Evolutionary conservation across 345 rosid species (phyloP), one percentile per base, ranked within the genome.

Genomic region (Barbarea vulgaris): DNA sequence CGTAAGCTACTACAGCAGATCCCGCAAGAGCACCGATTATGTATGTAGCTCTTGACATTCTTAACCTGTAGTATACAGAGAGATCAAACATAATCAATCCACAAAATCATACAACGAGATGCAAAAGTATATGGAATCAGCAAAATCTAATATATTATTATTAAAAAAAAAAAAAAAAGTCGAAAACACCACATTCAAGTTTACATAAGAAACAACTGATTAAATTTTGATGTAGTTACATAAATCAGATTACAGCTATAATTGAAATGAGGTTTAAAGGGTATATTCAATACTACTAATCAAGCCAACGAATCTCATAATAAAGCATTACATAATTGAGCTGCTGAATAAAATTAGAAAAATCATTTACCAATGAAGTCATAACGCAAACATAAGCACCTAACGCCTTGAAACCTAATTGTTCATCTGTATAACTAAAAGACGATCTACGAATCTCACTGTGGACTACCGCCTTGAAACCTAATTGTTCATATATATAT

Each of bases 1-100:
- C 80, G 70, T 86, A 94, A 13, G 93, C 89, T 62, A 88, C 9
- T 15, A 59, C 95, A 53, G 85, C 85, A 27, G 95, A 83, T 63
- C 86, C 98, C 18, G 27, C 37, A 11, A 88, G 7, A 51, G 87
- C 81, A 74, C 86, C 66, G 5, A 89, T 56, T 33, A 91, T 88
- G 79, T 89, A 85, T 71, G 78, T 84, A 50, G 25, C 48, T 73
- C 81, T 61, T 51, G 77, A 72, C 81, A 65, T 77, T 7, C 55
- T 77, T 47, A 15, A 39, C 44, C 56, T 71, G 48, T 27, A 48
- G 7, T 47, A 2, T 7, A 28, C 12, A 74, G 6, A 34, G 19
- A 60, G 1, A 50, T 22, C 21, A 19, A 52, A 28, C 44, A 24
- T 39, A 15, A 27, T 54, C 22, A 55, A 73, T 4, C 57, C 48